A percentile compares a stretch with the other conserved stretches of the same genome.
phyloP scores from a whole-genome alignment of 352 stramenopile species.

The Phytophthora hybrid region DNA sequence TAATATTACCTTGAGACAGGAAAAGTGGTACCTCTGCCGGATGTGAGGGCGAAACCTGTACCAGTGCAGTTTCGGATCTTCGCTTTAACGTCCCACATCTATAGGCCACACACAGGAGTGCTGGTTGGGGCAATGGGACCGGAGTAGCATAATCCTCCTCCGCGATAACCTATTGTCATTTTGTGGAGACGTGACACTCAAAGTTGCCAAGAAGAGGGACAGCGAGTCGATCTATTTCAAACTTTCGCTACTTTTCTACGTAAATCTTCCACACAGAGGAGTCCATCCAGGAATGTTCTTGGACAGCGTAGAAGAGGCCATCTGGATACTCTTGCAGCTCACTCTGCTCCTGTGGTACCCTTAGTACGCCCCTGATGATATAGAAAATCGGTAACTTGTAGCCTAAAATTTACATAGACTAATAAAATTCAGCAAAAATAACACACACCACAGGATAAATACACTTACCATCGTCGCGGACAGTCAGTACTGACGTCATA shows the following conservation, averaged over 20 bases:
- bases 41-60: too few species aligned
- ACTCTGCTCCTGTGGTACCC: background rate
- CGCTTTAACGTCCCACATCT: background rate
- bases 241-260: background rate
- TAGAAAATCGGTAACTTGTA: background rate
- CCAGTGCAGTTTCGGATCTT: too few species aligned
- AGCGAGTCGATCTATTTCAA: background rate
- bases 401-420: background rate
- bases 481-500: background rate
- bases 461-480: background rate
- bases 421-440: background rate
- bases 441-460: background rate
- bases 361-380: background rate
- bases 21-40: too few species aligned
- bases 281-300: background rate
- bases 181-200: background rate
- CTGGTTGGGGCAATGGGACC: background rate
- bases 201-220: background rate
- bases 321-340: background rate
- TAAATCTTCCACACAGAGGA: background rate
- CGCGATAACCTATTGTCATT: slow-evolving; percentile 43
- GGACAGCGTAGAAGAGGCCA: background rate
- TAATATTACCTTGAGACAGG: too few species aligned
- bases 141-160: background rate
- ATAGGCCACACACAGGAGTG: background rate